Evolutionary conservation across 345 rosid species (phyloP).

Genomic region (Gossypium sturtianum): DNA sequence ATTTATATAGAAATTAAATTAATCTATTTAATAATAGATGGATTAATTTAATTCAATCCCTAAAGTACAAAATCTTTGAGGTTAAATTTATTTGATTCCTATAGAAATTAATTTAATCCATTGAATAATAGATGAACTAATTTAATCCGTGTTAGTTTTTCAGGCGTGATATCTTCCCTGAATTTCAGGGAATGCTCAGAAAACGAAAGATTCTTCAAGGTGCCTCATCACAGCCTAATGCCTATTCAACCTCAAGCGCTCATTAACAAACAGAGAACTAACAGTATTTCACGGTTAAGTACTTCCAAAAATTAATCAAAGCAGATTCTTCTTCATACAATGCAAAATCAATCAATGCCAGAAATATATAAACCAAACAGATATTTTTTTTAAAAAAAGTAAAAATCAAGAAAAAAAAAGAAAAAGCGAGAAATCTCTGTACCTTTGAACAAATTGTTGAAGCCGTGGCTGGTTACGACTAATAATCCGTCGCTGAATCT

Average conservation of each 20-base stretch:
- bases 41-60: rapidly evolving
- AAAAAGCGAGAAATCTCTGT: background rate
- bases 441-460: constrained; percentile 65
- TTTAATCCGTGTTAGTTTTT: too few species aligned
- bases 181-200: too few species aligned
- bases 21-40: too few species aligned
- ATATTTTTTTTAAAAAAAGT: too few species aligned
- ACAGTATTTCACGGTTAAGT: background rate
- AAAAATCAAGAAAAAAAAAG: background rate
- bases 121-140: too few species aligned
- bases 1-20: too few species aligned
- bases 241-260: background rate
- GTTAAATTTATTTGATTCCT: too few species aligned
- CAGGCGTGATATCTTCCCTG: too few species aligned
- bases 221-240: too few species aligned
- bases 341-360: background rate
- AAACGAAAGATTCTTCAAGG: too few species aligned
- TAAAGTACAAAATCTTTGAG: rapidly evolving
- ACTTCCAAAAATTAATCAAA: background rate
- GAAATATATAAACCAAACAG: background rate
- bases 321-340: background rate
- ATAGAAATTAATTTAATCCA: too few species aligned
- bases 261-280: background rate
- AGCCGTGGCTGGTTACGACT: constrained; percentile 48
- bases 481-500: constrained; percentile 62